Conservation (phyloP, 805 yeast genomes). For the Sungouiozyma ichnusensis region DNA sequence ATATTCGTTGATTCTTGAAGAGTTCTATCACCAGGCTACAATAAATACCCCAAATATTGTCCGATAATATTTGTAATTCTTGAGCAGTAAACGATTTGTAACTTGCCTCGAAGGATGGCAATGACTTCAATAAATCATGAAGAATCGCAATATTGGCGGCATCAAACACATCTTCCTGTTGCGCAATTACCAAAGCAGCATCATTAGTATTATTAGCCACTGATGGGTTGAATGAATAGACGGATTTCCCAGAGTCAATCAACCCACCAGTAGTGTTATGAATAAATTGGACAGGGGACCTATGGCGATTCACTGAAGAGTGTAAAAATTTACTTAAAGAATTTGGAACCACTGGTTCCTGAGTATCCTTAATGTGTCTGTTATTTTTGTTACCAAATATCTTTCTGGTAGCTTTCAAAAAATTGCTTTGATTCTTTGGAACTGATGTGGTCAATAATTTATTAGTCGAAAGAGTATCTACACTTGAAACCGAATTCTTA, state of each 20-base stretch:
- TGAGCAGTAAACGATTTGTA: constrained; percentile 21
- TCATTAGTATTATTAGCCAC: constrained; percentile 12
- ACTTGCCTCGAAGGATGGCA: constrained; percentile 25
- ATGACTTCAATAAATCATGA: constrained; percentile 25
- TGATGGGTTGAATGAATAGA: constrained; percentile 19
- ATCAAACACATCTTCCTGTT: constrained; percentile 11
- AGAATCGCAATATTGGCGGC: constrained; percentile 14
- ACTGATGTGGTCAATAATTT: neutral
- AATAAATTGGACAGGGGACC: constrained; percentile 23
- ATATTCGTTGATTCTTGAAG: constrained; percentile 22
- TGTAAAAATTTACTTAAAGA: constrained; percentile 26
- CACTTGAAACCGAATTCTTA: neutral
- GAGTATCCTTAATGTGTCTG: constrained; percentile 12
- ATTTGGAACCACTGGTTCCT: constrained; percentile 19
- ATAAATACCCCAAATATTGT: constrained; percentile 26
- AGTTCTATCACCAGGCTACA: constrained; percentile 21
- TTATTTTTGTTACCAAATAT: constrained; percentile 18
- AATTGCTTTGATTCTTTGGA: constrained; percentile 5
- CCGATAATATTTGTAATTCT: constrained; percentile 22
- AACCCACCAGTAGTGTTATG: constrained; percentile 17
- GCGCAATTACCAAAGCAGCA: constrained; percentile 9
- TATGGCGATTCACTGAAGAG: constrained; percentile 24
- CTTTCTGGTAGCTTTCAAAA: constrained; percentile 18
- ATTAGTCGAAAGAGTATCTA: neutral
- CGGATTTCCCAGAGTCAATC: constrained; percentile 22